Conservation (phyloP, 2,329 filamentous ascomycete genomes). For the Rutstroemia sp. region DNA sequence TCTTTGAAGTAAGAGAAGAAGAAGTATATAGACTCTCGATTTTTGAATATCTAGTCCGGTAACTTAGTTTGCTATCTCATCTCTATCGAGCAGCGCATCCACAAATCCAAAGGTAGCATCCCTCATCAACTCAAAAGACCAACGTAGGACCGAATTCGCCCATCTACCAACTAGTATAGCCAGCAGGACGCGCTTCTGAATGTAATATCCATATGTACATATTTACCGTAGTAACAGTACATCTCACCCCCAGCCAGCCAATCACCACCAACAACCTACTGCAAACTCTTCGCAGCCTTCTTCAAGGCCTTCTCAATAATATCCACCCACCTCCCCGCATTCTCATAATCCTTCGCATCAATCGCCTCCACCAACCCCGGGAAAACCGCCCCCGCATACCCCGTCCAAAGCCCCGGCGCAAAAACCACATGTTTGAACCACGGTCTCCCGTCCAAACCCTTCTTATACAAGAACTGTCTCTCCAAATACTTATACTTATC, state of each 20-base stretch:
- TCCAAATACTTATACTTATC: slow-evolving; percentile 79
- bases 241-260: neutral
- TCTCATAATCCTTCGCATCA: slow-evolving; percentile 48
- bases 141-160: no score
- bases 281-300: neutral
- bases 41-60: no score
- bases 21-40: no score
- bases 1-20: no score
- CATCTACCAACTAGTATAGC: no score
- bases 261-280: neutral
- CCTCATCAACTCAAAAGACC: no score
- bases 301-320: slow-evolving; percentile 40
- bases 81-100: no score
- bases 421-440: slow-evolving; percentile 98
- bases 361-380: slow-evolving; percentile 58
- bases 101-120: no score
- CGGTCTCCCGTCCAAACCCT: slow-evolving; percentile 67
- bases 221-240: no score
- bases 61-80: no score
- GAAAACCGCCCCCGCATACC: slow-evolving; percentile 70
- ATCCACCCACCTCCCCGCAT: slow-evolving; percentile 49
- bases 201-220: no score
- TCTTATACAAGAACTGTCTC: slow-evolving; percentile 66
- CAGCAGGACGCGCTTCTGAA: no score
- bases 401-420: slow-evolving; percentile 85